Percentiles rank a stretch among this genome's conserved stretches.
Evolutionary conservation across 805 yeast genomes (phyloP).

Genomic region (Cyberlindnera mycetangii): DNA sequence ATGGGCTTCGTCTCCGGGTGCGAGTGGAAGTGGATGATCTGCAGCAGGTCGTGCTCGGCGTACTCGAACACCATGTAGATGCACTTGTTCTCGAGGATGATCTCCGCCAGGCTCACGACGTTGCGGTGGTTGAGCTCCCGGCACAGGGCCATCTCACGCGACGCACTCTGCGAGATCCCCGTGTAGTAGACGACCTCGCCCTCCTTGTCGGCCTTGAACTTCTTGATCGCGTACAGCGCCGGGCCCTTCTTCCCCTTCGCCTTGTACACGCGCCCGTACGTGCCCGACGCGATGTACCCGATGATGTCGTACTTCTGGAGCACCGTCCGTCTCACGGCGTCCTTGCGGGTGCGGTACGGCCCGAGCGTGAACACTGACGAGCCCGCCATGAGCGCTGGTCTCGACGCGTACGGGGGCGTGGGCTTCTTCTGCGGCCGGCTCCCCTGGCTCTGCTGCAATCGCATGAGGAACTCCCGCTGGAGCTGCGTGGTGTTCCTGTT

Average conservation of each 20-base stretch:
- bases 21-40: conserved; percentile 90
- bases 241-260: conserved; percentile 49
- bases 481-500: conserved; percentile 16
- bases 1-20: conserved; percentile 65
- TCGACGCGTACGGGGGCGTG: conserved; percentile 11
- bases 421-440: conserved; percentile 10
- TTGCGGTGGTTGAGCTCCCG: conserved; percentile 81
- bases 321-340: conserved; percentile 65
- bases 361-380: conserved; percentile 52
- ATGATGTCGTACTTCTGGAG: conserved; percentile 81
- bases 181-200: conserved; percentile 88
- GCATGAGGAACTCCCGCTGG: conserved; percentile 25
- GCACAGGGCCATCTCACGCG: conserved; percentile 94
- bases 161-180: conserved; percentile 94
- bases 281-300: conserved; percentile 98
- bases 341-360: conserved; percentile 63
- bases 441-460: conserved; percentile 19
- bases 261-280: conserved; percentile 93
- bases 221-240: conserved; percentile 70
- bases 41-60: conserved; percentile 93
- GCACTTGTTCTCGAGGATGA: conserved; percentile 80
- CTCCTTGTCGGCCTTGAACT: conserved; percentile 91
- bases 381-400: conserved; percentile 52
- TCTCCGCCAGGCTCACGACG: conserved; percentile 76
- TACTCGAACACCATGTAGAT: conserved; percentile 95